A percentile compares a stretch with the other conserved stretches of the same genome.
Conservation (phyloP, 129 eudicot species). For the Flaveria linearis region DNA sequence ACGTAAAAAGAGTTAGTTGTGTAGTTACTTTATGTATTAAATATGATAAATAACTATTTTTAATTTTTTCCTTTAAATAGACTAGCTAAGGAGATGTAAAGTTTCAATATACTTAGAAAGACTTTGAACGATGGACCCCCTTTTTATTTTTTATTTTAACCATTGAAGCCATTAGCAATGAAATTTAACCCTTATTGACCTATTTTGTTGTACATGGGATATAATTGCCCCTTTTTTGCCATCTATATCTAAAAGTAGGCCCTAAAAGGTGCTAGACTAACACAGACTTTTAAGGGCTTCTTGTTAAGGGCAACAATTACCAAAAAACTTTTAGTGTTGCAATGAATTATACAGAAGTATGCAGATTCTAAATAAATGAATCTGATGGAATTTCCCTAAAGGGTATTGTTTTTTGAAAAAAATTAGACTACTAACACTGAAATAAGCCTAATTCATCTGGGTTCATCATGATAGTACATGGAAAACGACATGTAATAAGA, state of each 20-base stretch:
- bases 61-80: too few species aligned
- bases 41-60: not conserved
- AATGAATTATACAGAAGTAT: not conserved
- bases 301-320: not conserved
- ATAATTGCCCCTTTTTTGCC: not conserved
- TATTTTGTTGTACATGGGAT: not conserved
- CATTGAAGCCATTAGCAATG: not conserved
- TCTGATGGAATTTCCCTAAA: not conserved
- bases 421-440: not conserved
- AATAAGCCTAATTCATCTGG: not conserved
- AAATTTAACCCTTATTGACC: not conserved
- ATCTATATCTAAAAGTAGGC: not conserved
- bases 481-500: not conserved
- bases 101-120: not conserved
- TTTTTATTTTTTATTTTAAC: not conserved
- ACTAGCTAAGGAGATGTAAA: not conserved
- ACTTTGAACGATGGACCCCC: not conserved
- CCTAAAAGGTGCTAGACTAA: too few species aligned
- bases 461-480: not conserved
- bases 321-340: not conserved
- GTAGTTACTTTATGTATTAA: too few species aligned
- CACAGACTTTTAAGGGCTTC: not conserved
- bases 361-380: not conserved
- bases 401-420: not conserved
- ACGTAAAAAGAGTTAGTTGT: too few species aligned